phyloP scores from a whole-genome alignment of 345 rosid species.

The Anastatica hierochuntica region DNA sequence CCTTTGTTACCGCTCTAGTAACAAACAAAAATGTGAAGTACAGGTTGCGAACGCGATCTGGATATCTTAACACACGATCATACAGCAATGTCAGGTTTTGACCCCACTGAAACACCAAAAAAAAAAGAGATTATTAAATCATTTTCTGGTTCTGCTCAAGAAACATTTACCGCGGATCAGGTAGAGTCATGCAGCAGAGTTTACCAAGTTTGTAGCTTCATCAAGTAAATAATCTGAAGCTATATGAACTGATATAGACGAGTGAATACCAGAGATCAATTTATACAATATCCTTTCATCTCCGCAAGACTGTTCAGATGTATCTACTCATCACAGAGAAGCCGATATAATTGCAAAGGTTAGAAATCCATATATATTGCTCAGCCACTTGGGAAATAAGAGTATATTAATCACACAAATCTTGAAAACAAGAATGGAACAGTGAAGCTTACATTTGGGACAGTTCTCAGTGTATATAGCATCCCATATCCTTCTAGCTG shows the following conservation, averaged over 20 bases:
- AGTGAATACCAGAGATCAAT: conserved; percentile 92
- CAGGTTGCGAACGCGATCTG: conserved; percentile 77
- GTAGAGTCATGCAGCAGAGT: not conserved
- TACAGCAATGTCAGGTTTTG: conserved; percentile 70
- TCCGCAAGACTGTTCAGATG: conserved; percentile 64
- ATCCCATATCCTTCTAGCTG: conserved; percentile 98
- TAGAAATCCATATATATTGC: not conserved
- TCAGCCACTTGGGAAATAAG: not conserved
- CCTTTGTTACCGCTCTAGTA: conserved; percentile 85
- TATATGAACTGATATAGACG: conserved; percentile 84
- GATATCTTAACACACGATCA: conserved; percentile 74
- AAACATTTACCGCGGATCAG: not conserved
- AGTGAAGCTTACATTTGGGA: conserved; percentile 56
- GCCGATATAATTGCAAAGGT: conserved; percentile 3
- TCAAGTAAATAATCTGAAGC: conserved; percentile 87
- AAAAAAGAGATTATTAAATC: not conserved
- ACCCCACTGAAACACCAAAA: conserved; percentile 73
- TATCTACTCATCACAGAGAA: conserved; percentile 36
- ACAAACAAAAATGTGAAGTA: conserved; percentile 93
- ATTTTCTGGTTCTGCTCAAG: not conserved
- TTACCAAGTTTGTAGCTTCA: conserved; percentile 56
- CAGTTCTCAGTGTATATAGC: conserved; percentile 85
- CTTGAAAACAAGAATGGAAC: not conserved
- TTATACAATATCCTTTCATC: conserved; percentile 84
- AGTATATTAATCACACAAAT: conserved; percentile 1